Base-by-base conservation (phyloP, 1,284 basidiomycete genomes). In the Termitomyces sp. region DNA sequence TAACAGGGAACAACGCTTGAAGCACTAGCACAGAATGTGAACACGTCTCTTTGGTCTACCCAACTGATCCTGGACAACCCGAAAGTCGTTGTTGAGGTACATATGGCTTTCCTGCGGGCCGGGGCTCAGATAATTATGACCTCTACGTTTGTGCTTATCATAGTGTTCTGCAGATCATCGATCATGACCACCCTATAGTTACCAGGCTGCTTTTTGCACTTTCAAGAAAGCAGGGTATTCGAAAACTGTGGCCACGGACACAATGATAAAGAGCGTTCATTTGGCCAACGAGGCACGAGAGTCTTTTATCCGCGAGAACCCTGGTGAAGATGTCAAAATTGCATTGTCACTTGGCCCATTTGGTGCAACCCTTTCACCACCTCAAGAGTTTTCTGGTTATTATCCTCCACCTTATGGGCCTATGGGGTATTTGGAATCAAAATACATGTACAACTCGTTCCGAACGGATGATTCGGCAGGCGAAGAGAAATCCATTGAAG, bases 351-450 rank as follows among this genome's bases (percentile, higher is more conserved):
- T 92, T 17, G 90, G 90, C 7, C 83, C 88, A 0, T 91, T 81
- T 62, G 90, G 90, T 36, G 84, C 87, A 1, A 84, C 80, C 1
- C 72, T 90, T 13, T 67, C 69, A 5, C 83, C 85, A 0, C 79
- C 84, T 28, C 86, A 90, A 61, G 90, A 92, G 65, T 92, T 85
- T 63, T 75, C 78, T 55, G 90, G 87, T 5, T 73, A 81, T 58
- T 92, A 90, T 62, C 88, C 90, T 1, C 83, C 85, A 0, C 88
- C 88, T 0, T 90, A 80, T 61, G 89, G 89, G 0, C 89, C 87
- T 0, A 69, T 67, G 51, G 74, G 64, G 1, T 78, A 73, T 39
- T 63, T 65, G 0, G 44, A 65, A 0, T 64, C 61, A 2, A 62
- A 60, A 24, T 60, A 61, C 3, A 79, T 79, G 54, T 64, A 59